Evolutionary conservation across 2,329 filamentous ascomycete species (phyloP), one percentile per base, ranked within the genome.

Genomic region (Fusarium compactum): DNA sequence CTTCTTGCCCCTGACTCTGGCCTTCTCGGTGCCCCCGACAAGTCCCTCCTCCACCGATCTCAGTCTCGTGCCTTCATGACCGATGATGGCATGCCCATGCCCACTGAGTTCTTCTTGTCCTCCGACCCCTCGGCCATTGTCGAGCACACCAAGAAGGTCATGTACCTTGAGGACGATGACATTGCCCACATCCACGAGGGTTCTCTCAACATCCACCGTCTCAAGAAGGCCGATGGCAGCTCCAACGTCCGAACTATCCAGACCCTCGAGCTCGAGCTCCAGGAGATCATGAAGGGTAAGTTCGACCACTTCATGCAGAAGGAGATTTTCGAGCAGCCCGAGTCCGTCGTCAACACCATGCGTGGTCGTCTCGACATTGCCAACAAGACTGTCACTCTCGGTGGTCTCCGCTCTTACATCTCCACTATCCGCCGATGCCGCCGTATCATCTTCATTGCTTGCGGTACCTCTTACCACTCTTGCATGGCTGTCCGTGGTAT

Each of bases 261-360:
- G 88, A 99, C 96, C 59, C 90, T 99, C 60, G 96, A 99, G 87
- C 92, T 99, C 53, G 94, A 99, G 87, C 91, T 99, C 72, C 96
- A 99, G 86, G 95, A 99, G 87, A 99, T 99, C 84, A 99, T 99
- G 96, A 99, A 99, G 91, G 96, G 96, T 83, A 97, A 96, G 81
- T 99, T 98, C 84, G 96, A 99, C 82, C 96, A 99, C 86, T 99
- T 98, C 88, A 99, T 99, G 96, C 96, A 99, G 83, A 99, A 99
- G 90, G 96, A 99, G 83, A 99, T 99, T 79, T 99, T 99, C 82
- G 96, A 99, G 88, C 96, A 99, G 87, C 96, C 96, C 79, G 96
- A 99, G 85, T 99, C 96, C 16, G 94, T 99, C 67, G 91, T 99
- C 86, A 99, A 99, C 89, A 98, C 96, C 74, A 99, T 99, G 96